Evolutionary conservation across 2,329 filamentous ascomycete genomes (phyloP), one percentile per base, ranked within the genome.

Genomic region (Nemania serpens): DNA sequence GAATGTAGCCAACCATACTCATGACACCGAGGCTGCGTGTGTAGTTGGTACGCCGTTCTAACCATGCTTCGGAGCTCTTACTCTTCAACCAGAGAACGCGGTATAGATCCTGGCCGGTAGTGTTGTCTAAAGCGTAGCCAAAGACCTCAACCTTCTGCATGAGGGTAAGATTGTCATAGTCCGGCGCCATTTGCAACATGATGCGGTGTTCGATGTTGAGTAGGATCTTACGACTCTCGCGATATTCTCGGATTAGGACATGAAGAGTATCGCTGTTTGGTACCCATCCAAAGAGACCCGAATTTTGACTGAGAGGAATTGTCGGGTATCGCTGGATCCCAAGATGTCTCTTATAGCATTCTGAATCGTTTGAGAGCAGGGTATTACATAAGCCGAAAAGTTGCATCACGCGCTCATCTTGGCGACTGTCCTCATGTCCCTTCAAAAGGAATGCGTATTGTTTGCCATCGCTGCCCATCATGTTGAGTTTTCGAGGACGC

Each of bases 101-200:
- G 77, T 99, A 99, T 25, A 99, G 82, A 78, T 99, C 95, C 75
- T 99, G 96, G 2, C 95, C 96, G 1, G 95, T 99, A 0, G 95
- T 99, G 75, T 99, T 99, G 78, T 99, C 96, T 62, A 99, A 88
- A 4, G 95, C 96, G 75, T 99, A 99, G 34, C 95, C 94, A 74
- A 99, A 99, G 11, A 99, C 95, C 76, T 99, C 96, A 0, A 99
- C 96, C 79, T 99, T 99, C 75, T 99, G 96, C 95, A 99, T 98
- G 37, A 99, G 85, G 0, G 96, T 98, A 48, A 99, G 87, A 71
- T 97, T 97, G 74, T 99, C 95, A 72, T 98, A 99, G 74, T 99
- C 95, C 0, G 95, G 96, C 22, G 95, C 95, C 95, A 99, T 99
- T 76, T 99, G 96, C 58, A 99, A 82, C 95, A 99, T 99, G 75